These are phyloP conservation scores for Cronartium quercuum DNA, from an alignment of 1,284 basidiomycete species.

Conservation along the genomic window DNA sequence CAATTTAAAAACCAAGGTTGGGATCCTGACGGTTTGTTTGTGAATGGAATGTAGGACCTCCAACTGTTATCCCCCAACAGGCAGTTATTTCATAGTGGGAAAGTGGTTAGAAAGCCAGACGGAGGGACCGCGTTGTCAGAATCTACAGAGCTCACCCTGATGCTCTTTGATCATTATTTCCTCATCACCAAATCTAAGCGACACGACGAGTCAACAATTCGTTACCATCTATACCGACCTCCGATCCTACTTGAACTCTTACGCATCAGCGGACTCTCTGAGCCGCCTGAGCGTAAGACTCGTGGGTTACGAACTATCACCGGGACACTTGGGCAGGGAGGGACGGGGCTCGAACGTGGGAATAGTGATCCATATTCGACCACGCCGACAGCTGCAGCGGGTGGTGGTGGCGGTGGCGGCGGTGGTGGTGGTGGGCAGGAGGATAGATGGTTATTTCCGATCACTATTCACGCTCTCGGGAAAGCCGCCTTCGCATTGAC, in stretches of 20 bases:
- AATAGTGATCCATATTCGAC: slow-evolving; percentile 25
- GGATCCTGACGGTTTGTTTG: not conserved
- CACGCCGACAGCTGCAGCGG: not conserved
- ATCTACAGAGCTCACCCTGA: slow-evolving; percentile 76
- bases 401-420: not conserved
- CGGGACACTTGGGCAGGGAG: slow-evolving; percentile 7
- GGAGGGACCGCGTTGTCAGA: slow-evolving; percentile 54
- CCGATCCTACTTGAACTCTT: slow-evolving; percentile 28
- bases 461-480: slow-evolving; percentile 29
- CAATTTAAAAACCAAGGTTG: not conserved
- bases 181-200: slow-evolving; percentile 35
- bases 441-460: slow-evolving; percentile 5
- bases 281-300: slow-evolving; percentile 24
- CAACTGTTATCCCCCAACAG: slow-evolving; percentile 33
- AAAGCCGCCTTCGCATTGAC: slow-evolving; percentile 49
- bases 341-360: slow-evolving; percentile 9
- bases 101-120: slow-evolving; percentile 74
- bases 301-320: slow-evolving; percentile 28
- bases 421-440: not conserved
- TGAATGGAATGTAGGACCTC: slow-evolving; percentile 12
- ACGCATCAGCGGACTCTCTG: slow-evolving; percentile 14
- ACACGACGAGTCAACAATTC: slow-evolving; percentile 3
- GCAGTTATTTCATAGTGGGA: slow-evolving; percentile 61
- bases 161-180: slow-evolving; percentile 91
- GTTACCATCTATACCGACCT: slow-evolving; percentile 13